A percentile compares a stretch with the other conserved stretches of the same genome.
Conservation (phyloP, 2,329 filamentous ascomycete genomes). For the Diplocarpon rosae region DNA sequence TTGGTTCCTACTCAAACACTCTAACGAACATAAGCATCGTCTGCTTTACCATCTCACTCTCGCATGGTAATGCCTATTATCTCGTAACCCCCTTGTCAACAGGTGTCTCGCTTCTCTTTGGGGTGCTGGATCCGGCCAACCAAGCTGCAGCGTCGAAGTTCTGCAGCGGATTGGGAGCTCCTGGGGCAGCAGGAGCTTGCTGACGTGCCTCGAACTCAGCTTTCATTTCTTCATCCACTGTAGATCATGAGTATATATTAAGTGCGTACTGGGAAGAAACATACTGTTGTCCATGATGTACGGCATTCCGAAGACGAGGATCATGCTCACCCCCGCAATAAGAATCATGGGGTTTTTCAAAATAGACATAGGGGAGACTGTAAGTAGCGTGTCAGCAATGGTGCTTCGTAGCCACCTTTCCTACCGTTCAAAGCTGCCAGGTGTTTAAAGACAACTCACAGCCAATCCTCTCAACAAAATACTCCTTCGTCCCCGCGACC, state of each 20-base stretch:
- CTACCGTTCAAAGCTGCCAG: neutral
- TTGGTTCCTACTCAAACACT: too few species aligned
- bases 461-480: slow-evolving; percentile 62
- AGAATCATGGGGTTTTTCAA: slow-evolving; percentile 96
- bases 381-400: neutral
- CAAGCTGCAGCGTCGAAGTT: slow-evolving; percentile 59
- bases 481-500: slow-evolving; percentile 53
- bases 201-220: slow-evolving; percentile 89
- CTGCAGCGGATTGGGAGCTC: slow-evolving; percentile 38
- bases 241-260: neutral
- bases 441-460: slow-evolving; percentile 45
- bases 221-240: slow-evolving; percentile 94
- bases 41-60: too few species aligned
- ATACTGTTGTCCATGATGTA: slow-evolving; percentile 92
- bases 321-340: slow-evolving; percentile 74
- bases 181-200: slow-evolving; percentile 53
- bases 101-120: slow-evolving; percentile 20
- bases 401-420: neutral
- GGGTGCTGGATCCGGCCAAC: slow-evolving; percentile 42
- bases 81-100: slow-evolving; percentile 18
- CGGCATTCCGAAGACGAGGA: slow-evolving; percentile 82
- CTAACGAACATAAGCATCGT: too few species aligned
- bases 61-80: slow-evolving; percentile 4
- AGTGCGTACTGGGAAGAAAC: slow-evolving; percentile 28
- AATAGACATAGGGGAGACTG: slow-evolving; percentile 70